These are phyloP conservation scores for Thecamonas trahens DNA, from an alignment of 78 protist species.

Conservation along the genomic window DNA sequence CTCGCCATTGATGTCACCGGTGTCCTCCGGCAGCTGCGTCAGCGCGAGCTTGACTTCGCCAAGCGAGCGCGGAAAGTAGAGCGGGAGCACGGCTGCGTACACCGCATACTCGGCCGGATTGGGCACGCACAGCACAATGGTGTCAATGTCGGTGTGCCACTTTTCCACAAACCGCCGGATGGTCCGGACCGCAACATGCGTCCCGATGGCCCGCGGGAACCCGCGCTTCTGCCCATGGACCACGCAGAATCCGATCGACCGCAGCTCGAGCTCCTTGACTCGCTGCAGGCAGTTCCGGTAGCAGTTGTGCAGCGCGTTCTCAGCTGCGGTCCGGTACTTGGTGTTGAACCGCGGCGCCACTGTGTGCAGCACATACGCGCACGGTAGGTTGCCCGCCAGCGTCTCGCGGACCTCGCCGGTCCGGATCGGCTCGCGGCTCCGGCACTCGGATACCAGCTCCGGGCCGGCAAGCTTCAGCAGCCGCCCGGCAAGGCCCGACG, in stretches of 20 bases:
- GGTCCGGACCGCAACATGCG: constrained; percentile 22
- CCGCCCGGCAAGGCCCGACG: too few species aligned
- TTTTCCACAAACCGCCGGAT: constrained; percentile 31
- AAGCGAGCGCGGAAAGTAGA: constrained; percentile 30
- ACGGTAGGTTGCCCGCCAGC: not conserved
- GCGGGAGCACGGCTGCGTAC: constrained; percentile 6
- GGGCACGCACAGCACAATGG: constrained; percentile 7
- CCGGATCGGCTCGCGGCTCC: too few species aligned
- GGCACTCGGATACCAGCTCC: too few species aligned
- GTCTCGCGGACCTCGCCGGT: too few species aligned
- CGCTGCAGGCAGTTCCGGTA: constrained; percentile 13
- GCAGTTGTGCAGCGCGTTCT: constrained; percentile 41
- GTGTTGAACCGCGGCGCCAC: constrained; percentile 43
- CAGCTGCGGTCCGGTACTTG: constrained; percentile 37
- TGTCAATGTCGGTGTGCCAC: not conserved
- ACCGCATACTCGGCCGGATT: not conserved
- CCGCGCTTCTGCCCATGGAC: constrained; percentile 3
- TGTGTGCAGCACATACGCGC: constrained; percentile 33
- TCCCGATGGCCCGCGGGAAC: constrained; percentile 6
- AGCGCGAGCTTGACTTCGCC: not conserved
- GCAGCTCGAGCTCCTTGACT: not conserved
- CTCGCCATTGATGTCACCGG: constrained; percentile 14
- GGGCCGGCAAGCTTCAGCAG: too few species aligned
- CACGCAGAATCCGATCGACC: not conserved
- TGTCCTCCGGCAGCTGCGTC: constrained; percentile 8